A percentile compares a stretch with the other conserved stretches of the same genome.
These are phyloP conservation scores for Aureobasidium leucospermi DNA, from an alignment of 2,329 filamentous ascomycete species.

Conservation along the genomic window DNA sequence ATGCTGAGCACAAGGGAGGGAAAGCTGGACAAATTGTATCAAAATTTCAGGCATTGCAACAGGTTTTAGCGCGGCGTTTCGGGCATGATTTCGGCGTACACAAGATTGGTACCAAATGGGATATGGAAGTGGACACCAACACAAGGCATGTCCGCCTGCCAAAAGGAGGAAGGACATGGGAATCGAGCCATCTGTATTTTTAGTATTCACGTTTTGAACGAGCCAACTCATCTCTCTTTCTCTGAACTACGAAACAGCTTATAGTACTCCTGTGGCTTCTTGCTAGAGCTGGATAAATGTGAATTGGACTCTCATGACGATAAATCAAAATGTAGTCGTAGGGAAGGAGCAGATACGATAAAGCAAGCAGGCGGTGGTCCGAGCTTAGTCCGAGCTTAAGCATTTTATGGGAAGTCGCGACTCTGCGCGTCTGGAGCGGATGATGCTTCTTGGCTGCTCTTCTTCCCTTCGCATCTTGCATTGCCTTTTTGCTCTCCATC, in stretches of 20 bases:
- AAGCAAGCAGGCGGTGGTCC: background rate
- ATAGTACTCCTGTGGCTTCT: background rate
- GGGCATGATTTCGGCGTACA: background rate
- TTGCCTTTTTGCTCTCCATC: background rate
- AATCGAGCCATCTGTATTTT: background rate
- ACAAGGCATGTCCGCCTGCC: background rate
- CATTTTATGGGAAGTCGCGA: conserved; percentile 7
- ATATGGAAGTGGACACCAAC: background rate
- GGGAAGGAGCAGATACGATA: background rate
- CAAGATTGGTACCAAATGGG: background rate
- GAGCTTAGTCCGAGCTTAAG: background rate
- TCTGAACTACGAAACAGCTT: background rate
- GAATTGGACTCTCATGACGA: too few relatives aligned
- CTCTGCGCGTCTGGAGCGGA: conserved; percentile 4
- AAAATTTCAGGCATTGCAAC: background rate
- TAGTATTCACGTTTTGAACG: conserved; percentile 1
- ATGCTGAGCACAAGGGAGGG: background rate
- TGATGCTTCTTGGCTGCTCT: background rate
- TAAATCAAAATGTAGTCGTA: background rate
- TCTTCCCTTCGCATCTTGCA: conserved; percentile 8
- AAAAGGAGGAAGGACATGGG: background rate
- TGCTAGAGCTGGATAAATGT: background rate
- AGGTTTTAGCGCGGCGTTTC: conserved; percentile 8
- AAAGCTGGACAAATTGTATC: conserved; percentile 7
- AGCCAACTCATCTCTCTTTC: conserved; percentile 10